Percentiles rank a stretch among this genome's conserved stretches.
phyloP scores from a whole-genome alignment of 768 basidiomycete genomes.

The Termitomyces sp. region DNA sequence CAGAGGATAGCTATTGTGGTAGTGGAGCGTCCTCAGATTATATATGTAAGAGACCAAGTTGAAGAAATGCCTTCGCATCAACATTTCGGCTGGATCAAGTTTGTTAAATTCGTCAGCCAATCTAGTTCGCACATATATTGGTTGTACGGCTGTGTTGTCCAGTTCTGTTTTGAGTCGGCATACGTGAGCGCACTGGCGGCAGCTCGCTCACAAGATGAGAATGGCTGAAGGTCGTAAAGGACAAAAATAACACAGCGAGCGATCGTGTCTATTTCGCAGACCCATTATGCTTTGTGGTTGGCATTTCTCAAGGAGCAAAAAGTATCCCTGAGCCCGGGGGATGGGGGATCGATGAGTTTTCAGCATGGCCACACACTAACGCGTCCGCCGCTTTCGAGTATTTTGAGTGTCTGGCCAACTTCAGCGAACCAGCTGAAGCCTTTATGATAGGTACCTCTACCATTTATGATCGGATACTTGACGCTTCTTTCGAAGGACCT shows the following conservation, averaged over 20 bases:
- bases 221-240: not conserved
- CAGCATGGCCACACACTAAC: slow-evolving; percentile 47
- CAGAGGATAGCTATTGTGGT: not conserved
- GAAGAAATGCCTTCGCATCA: not conserved
- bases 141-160: not conserved
- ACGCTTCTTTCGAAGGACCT: slow-evolving; percentile 25
- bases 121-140: not conserved
- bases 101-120: not conserved
- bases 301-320: not conserved
- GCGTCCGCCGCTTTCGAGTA: slow-evolving; percentile 49
- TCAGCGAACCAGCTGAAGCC: slow-evolving; percentile 73
- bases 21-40: not conserved
- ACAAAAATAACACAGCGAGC: not conserved
- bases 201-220: not conserved
- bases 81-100: not conserved
- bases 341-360: no score
- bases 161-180: not conserved
- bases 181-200: not conserved
- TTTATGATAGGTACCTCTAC: slow-evolving; percentile 40
- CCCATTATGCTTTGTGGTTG: not conserved
- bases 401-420: slow-evolving; percentile 50
- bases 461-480: slow-evolving; percentile 45
- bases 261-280: not conserved
- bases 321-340: not conserved
- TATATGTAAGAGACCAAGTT: not conserved